Evolutionary conservation across 75 land plant species (phyloP).

Genomic region (Cunninghamia lanceolata): DNA sequence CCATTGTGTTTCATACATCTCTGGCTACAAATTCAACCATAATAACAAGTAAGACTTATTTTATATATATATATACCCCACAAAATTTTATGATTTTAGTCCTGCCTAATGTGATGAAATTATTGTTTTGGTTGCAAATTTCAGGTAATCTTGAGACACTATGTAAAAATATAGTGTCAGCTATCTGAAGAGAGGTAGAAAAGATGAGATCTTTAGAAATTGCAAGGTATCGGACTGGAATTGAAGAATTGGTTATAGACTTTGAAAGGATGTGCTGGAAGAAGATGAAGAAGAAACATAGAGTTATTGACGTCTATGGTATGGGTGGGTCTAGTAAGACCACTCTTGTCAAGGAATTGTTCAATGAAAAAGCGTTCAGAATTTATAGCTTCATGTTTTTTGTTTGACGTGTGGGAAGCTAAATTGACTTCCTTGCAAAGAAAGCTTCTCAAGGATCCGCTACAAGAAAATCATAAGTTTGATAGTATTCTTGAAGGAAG

Average conservation of each 20-base stretch:
- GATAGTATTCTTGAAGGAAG: not conserved
- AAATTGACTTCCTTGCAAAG: not conserved
- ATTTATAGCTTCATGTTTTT: not conserved
- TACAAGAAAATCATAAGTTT: not conserved
- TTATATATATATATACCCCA: too few relatives aligned
- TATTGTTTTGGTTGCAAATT: too few relatives aligned
- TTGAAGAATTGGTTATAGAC: not conserved
- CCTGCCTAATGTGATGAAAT: too few relatives aligned
- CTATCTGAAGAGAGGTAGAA: not conserved
- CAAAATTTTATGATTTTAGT: too few relatives aligned
- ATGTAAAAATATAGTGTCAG: not conserved
- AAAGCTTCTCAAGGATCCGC: not conserved
- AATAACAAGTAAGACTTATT: too few relatives aligned
- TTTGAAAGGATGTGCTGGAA: not conserved
- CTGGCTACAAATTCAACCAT: too few relatives aligned
- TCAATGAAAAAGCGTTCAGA: not conserved
- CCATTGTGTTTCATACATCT: too few relatives aligned
- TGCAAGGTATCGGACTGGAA: not conserved
- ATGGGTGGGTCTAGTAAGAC: not conserved
- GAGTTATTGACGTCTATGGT: not conserved
- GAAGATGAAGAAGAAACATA: not conserved
- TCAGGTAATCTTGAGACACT: not conserved
- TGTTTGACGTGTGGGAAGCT: not conserved
- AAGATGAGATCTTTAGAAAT: not conserved
- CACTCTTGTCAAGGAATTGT: not conserved